Evolutionary conservation across 495 filamentous ascomycete species (phyloP), one percentile per base, ranked within the genome.

Genomic region (Aspergillus nidulans): DNA sequence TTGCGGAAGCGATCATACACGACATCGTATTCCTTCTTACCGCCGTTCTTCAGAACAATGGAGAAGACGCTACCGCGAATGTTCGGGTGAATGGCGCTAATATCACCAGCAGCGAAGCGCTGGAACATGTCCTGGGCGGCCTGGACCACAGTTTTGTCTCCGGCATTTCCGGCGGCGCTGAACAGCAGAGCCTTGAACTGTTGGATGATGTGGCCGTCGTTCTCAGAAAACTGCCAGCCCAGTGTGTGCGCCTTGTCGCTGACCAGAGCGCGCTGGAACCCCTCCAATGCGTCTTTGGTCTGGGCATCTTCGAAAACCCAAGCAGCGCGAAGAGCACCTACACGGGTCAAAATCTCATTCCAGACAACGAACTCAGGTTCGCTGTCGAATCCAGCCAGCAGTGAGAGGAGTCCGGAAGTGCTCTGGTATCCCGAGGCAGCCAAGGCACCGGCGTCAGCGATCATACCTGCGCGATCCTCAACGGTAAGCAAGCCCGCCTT

Each of bases 291-390:
- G 55, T 89, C 84, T 47, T 80, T 82, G 23, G 85, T 81, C 49
- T 83, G 74, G 54, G 82, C 61, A 59, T 91, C 85, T 71, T 96
- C 91, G 62, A 96, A 98, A 24, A 92, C 70, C 91, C 91, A 97
- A 20, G 92, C 87, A 25, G 77, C 77, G 55, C 91, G 88, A 30
- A 97, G 80, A 18, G 82, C 77, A 2, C 81, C 81, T 57, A 97
- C 81, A 32, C 90, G 84, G 13, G 84, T 77, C 32, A 90, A 79
- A 51, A 97, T 87, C 74, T 97, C 90, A 59, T 87, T 88, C 94
- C 94, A 97, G 19, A 97, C 94, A 25, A 97, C 86, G 59, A 91
- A 97, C 60, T 94, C 89, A 7, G 83, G 74, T 73, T 98, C 94
- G 40, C 76, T 80, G 65, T 85, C 82, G 68, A 98, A 94, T 40